phyloP scores from a whole-genome alignment of 1,139 yeast species.

The Meyerozyma elateridarum region DNA sequence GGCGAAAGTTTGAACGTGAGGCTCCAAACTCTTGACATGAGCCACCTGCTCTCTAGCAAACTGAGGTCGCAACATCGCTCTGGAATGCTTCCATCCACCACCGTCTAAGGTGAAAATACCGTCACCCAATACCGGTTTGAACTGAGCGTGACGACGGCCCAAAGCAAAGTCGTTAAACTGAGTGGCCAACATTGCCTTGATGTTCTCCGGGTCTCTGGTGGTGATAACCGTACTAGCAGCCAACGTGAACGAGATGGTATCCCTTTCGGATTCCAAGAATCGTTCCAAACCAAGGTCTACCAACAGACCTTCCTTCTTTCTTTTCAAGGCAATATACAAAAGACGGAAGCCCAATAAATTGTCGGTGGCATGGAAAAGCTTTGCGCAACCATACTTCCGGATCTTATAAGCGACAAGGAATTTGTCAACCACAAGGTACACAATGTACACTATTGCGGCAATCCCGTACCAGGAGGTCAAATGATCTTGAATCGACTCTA shows the following conservation, averaged over 20 bases:
- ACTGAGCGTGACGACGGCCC: conserved; percentile 42
- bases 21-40: conserved; percentile 44
- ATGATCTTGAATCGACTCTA: not conserved
- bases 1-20: conserved; percentile 38
- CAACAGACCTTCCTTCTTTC: conserved; percentile 21
- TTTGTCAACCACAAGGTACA: conserved; percentile 2
- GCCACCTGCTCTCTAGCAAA: conserved; percentile 53
- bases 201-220: conserved; percentile 35
- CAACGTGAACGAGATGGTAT: conserved; percentile 18
- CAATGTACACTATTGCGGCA: conserved; percentile 3
- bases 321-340: conserved; percentile 13
- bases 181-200: conserved; percentile 37
- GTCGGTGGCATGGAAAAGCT: conserved; percentile 13
- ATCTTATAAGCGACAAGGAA: not conserved
- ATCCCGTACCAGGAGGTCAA: conserved; percentile 9
- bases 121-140: conserved; percentile 46
- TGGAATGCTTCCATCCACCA: conserved; percentile 53
- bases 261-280: conserved; percentile 11
- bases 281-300: conserved; percentile 17
- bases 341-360: conserved; percentile 21
- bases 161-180: conserved; percentile 49
- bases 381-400: conserved; percentile 7
- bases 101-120: conserved; percentile 58
- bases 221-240: conserved; percentile 19
- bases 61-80: conserved; percentile 57